Evolutionary conservation across 768 basidiomycete genomes (phyloP).

Genomic region (Dendrothele bispora): DNA sequence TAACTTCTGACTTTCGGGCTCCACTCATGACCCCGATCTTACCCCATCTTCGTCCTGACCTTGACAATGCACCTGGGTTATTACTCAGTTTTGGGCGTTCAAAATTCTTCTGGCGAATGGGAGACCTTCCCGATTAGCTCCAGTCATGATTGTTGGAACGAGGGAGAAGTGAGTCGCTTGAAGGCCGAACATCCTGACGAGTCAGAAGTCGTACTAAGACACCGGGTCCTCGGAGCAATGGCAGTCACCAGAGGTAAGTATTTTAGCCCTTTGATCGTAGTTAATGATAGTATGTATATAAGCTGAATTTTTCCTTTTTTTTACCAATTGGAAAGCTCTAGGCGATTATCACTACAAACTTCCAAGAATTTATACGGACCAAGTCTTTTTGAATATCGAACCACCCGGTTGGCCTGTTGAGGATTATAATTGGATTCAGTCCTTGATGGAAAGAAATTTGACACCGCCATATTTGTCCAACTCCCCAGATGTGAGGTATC

Average conservation of each 20-base stretch:
- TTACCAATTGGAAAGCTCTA: slow-evolving; percentile 34
- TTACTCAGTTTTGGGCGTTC: too few species aligned
- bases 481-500: slow-evolving; percentile 41
- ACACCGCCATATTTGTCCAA: slow-evolving; percentile 58
- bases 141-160: slow-evolving; percentile 51
- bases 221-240: slow-evolving; percentile 53
- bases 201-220: slow-evolving; percentile 37
- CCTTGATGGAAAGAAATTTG: slow-evolving; percentile 41
- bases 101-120: too few species aligned
- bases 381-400: slow-evolving; percentile 41
- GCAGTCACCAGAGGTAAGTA: slow-evolving; percentile 55
- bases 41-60: too few species aligned
- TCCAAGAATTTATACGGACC: slow-evolving; percentile 44
- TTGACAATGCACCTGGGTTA: too few species aligned
- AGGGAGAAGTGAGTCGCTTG: slow-evolving; percentile 39
- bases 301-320: background rate
- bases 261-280: background rate
- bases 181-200: slow-evolving; percentile 48
- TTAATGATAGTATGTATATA: too few species aligned
- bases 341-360: slow-evolving; percentile 59
- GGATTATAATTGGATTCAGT: slow-evolving; percentile 31
- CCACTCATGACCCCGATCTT: too few species aligned
- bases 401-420: slow-evolving; percentile 21
- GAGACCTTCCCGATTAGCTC: slow-evolving; percentile 38
- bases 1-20: too few species aligned